These are phyloP conservation scores for Lactarius evosmus DNA, from an alignment of 768 basidiomycete species.

Conservation along the genomic window DNA sequence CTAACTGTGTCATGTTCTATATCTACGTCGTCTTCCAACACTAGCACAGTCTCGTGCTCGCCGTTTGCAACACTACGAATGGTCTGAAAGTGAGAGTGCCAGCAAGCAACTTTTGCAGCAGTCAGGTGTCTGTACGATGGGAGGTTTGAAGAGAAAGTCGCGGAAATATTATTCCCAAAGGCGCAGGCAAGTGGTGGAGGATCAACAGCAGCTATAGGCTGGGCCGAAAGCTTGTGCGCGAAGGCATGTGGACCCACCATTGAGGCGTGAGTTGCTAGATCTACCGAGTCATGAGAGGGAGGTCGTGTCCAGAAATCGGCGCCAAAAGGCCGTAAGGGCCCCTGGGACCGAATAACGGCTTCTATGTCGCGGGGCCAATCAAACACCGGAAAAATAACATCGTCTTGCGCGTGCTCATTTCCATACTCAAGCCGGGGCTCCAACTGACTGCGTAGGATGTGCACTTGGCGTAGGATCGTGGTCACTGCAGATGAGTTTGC, in stretches of 20 bases:
- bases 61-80: slow-evolving; percentile 43
- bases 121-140: slow-evolving; percentile 54
- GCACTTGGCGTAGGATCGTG: slow-evolving; percentile 45
- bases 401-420: slow-evolving; percentile 18
- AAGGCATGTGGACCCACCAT: slow-evolving; percentile 3
- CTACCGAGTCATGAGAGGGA: slow-evolving; percentile 1
- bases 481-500: slow-evolving; percentile 40
- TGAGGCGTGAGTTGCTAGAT: not conserved
- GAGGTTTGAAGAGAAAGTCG: slow-evolving; percentile 37
- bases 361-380: slow-evolving; percentile 30
- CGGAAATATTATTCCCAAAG: slow-evolving; percentile 38
- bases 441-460: slow-evolving; percentile 32
- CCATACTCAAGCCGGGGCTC: slow-evolving; percentile 43
- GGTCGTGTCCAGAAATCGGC: slow-evolving; percentile 30
- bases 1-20: slow-evolving; percentile 60
- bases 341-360: slow-evolving; percentile 11
- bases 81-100: slow-evolving; percentile 61
- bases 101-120: slow-evolving; percentile 61
- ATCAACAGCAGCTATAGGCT: not conserved
- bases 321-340: slow-evolving; percentile 18
- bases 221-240: not conserved
- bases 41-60: slow-evolving; percentile 42
- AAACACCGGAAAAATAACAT: slow-evolving; percentile 15
- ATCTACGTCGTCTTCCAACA: slow-evolving; percentile 80
- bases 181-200: slow-evolving; percentile 23